Base-by-base conservation (phyloP, 2,329 filamentous ascomycete genomes). In the Nannizzia gypsea region DNA sequence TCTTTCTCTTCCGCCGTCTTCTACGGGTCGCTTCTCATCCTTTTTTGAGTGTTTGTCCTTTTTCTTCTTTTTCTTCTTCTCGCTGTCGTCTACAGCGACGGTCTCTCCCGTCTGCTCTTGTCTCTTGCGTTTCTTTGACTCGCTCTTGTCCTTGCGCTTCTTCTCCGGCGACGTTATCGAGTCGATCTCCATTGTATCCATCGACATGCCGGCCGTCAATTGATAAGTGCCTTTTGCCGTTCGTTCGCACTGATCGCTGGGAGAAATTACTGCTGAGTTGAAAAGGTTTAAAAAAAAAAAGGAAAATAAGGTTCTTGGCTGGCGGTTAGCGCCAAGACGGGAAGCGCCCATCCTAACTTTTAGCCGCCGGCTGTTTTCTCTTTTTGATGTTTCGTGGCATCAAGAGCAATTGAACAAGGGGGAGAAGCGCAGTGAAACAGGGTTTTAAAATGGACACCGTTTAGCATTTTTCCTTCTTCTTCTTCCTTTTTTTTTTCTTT, bases 81-180 rank as follows among this genome's bases (percentile, higher is more conserved):
- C 67, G 22, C 63, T 58, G 42, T 67, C 63, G 58, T 64, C 62
- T 48, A 66, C 60, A 58, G 64, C 58, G 61, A 65, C 61, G 56
- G 63, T 57, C 64, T 62, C 52, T 6, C 38, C 15, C 61, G 58
- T 34, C 64, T 68, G 38, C 70, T 68, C 52, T 62, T 68, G 56
- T 67, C 74, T 68, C 74, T 74, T 74, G 66, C 71, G 72, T 67
- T 73, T 74, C 63, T 77, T 77, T 28, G 74, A 70, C 72, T 78
- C 78, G 58, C 74, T 72, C 67, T 77, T 78, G 65, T 73, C 69
- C 62, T 74, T 76, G 63, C 72, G 72, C 60, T 75, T 76, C 62
- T 75, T 76, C 64, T 76, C 48, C 22, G 26, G 64, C 44, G 65
- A 60, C 15, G 67, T 64, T 15, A 64, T 64, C 13, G 64, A 66